Evolutionary conservation across 75 land plant genomes (phyloP), one percentile per base, ranked within the genome.

Genomic region (Ceratopteris richardii): DNA sequence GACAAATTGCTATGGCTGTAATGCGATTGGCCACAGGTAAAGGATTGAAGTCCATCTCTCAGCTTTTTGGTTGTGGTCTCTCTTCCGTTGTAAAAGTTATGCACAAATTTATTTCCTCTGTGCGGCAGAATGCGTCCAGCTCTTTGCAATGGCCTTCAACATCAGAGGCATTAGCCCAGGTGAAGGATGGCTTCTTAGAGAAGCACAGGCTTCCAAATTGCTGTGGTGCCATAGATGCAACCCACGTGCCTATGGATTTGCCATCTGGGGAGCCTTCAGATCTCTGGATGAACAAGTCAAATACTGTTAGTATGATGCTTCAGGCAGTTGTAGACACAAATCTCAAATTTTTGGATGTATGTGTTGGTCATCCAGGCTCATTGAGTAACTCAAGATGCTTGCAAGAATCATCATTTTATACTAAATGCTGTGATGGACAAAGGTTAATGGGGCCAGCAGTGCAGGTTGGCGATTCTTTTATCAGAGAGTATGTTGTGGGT

Each of bases 321-420:
- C 75, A 72, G 44, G 75, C 75, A 24, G 60, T 72, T 60, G 70
- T 66, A 0, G 75, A 72, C 31, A 31, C 66, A 17, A 41, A 57
- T 14, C 28, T 53, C 20, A 41, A 60, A 10, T 74, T 74, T 31
- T 51, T 70, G 18, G 75, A 68, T 64, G 62, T 74, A 13, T 62
- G 47, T 42, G 51, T 47, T 22, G 66, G 74, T 5, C 22, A 33
- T 22, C 69, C 64, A 7, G 74, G 74, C 20, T 40, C 57, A 37
- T 20, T 67, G 27, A 50, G 20, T 60, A 73, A 72, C 53, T 51
- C 72, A 20, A 46, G 41, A 29, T 18, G 70, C 18, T 39, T 65
- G 1, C 26, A 27, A 23, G 48, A 42, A 24, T 70, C 72, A 11
- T 14, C 68, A 13, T 55, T 65, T 24, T 55, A 54, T 21, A 31